Evolutionary conservation across 148 eudicot species (phyloP).

Genomic region (Polygonum aviculare): DNA sequence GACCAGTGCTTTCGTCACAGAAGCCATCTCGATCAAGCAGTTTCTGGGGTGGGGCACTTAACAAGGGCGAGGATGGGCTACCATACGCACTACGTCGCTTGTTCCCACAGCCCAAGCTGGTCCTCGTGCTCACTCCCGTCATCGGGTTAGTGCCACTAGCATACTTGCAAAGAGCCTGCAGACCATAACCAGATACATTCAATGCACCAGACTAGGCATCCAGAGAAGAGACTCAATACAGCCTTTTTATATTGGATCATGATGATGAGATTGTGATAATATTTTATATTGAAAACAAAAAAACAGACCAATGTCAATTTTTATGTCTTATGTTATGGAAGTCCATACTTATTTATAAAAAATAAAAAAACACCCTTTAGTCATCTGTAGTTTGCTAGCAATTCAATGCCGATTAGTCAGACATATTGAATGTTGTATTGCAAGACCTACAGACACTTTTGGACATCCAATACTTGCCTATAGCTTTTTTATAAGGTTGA

Average conservation of each 20-base stretch:
- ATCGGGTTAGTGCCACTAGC: constrained; percentile 83
- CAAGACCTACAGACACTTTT: no score
- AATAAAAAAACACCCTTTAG: no score
- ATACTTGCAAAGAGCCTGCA: constrained; percentile 90
- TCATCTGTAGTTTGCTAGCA: neutral
- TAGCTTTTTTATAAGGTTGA: no score
- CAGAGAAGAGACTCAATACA: neutral
- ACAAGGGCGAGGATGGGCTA: constrained; percentile 80
- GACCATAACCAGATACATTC: neutral
- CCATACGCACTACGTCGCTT: constrained; percentile 85
- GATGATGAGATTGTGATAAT: neutral
- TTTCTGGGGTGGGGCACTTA: constrained; percentile 90
- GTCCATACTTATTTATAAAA: no score
- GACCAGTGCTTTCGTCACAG: constrained; percentile 69
- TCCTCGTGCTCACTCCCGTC: constrained; percentile 86
- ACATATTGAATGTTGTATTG: no score
- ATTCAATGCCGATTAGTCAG: neutral
- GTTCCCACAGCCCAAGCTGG: constrained; percentile 91
- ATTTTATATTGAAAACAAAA: no score
- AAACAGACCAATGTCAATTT: neutral
- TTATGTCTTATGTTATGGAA: no score
- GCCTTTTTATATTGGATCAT: neutral
- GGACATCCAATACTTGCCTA: no score
- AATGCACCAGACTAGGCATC: neutral
- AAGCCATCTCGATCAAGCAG: constrained; percentile 85